These are phyloP conservation scores for Cadophora sp. DNA, from an alignment of 2,329 filamentous ascomycete species.

Conservation along the genomic window DNA sequence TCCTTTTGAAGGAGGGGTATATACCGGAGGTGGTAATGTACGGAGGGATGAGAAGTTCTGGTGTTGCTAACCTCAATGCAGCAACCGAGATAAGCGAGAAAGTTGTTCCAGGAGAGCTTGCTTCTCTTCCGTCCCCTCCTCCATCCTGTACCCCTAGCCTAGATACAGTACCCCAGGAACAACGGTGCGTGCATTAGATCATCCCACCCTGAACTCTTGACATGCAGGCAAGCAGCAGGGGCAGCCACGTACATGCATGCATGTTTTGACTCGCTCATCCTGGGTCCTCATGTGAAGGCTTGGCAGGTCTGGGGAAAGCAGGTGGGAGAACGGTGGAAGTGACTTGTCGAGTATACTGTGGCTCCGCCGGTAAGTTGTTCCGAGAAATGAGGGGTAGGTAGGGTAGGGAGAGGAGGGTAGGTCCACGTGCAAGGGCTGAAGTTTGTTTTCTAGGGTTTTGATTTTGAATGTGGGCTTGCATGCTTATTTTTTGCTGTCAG, in stretches of 20 bases:
- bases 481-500: conserved; percentile 11
- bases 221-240: neutral
- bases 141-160: neutral
- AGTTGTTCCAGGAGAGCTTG: conserved; percentile 16
- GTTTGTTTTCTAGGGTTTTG: neutral
- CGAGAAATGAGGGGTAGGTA: conserved; percentile 6
- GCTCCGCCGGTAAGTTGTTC: conserved; percentile 17
- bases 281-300: neutral
- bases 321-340: neutral
- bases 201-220: neutral
- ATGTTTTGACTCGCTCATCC: no score
- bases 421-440: conserved; percentile 2
- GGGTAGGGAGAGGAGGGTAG: neutral
- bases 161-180: neutral
- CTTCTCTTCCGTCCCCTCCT: neutral
- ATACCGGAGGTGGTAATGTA: conserved; percentile 8
- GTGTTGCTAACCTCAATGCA: neutral
- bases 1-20: conserved; percentile 10
- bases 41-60: neutral
- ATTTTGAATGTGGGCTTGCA: neutral
- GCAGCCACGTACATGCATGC: no score
- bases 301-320: neutral
- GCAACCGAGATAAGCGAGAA: conserved; percentile 19
- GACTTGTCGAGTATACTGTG: conserved; percentile 1
- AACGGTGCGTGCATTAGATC: conserved; percentile 3